Conservation (phyloP, 176 grass and related monocot species). For the Hordeum marinum region DNA sequence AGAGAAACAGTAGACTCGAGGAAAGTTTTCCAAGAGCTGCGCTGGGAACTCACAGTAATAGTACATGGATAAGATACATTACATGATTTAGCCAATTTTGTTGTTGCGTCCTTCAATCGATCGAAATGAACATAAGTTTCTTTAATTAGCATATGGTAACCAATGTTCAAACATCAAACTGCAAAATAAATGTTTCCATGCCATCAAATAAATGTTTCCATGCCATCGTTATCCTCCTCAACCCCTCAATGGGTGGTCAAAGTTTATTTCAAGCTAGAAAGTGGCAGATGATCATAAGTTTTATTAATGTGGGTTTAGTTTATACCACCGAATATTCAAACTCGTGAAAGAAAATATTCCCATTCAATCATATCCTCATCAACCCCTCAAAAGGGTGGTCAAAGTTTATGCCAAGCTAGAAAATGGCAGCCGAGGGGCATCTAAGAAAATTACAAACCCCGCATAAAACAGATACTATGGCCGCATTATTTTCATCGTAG, state of each 20-base stretch:
- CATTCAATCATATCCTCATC: slow-evolving; percentile 16
- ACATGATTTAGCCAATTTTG: no score
- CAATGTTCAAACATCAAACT: background rate
- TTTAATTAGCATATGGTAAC: background rate
- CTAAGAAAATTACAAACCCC: slow-evolving; percentile 4
- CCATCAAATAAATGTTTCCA: background rate
- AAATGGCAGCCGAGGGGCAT: slow-evolving; percentile 6
- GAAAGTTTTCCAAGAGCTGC: no score
- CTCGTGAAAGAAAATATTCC: background rate
- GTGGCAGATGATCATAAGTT: background rate
- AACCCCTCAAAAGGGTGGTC: slow-evolving; percentile 23
- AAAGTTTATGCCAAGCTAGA: slow-evolving; percentile 26
- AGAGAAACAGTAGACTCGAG: no score
- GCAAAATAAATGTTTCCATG: background rate
- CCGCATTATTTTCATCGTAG: background rate
- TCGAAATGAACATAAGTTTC: background rate
- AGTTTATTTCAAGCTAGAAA: slow-evolving; percentile 39
- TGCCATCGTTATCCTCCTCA: slow-evolving; percentile 13
- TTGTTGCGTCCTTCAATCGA: background rate
- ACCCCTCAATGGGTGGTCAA: slow-evolving; percentile 22
- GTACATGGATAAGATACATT: no score
- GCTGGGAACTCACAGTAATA: no score
- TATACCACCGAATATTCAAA: background rate
- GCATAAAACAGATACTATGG: background rate
- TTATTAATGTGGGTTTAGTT: background rate